A percentile compares a stretch with the other conserved stretches of the same genome.
phyloP scores from a whole-genome alignment of 1,284 basidiomycete species.

The Fomitopsis pinicola region DNA sequence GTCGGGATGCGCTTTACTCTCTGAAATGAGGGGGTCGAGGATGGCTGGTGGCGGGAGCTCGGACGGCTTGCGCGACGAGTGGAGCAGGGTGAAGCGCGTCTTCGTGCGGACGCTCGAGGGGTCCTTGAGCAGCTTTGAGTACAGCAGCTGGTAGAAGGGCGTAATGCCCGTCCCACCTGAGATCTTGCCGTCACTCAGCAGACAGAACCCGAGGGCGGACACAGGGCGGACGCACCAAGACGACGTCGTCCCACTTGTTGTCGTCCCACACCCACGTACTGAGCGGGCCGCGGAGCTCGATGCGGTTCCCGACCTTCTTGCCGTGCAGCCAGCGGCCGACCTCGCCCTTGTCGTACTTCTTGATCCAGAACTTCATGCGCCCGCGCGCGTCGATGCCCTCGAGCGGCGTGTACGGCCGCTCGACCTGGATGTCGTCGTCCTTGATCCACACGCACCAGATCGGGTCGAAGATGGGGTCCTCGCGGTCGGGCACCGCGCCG shows the following conservation, averaged over 20 bases:
- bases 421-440: conserved; percentile 86
- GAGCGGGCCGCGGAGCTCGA: conserved; percentile 77
- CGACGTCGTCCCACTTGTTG: conserved; percentile 66
- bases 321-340: conserved; percentile 79
- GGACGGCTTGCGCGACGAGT: conserved; percentile 54
- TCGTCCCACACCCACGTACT: conserved; percentile 68
- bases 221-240: conserved; percentile 55
- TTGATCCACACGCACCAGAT: conserved; percentile 81
- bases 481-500: conserved; percentile 31
- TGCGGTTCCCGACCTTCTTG: conserved; percentile 56
- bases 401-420: conserved; percentile 79
- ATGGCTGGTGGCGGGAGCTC: conserved; percentile 65
- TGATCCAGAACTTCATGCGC: conserved; percentile 70
- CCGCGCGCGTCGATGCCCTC: conserved; percentile 62
- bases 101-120: conserved; percentile 28
- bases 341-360: conserved; percentile 75
- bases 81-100: conserved; percentile 66
- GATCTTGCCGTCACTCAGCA: conserved; percentile 41
- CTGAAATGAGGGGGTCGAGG: conserved; percentile 44
- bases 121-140: conserved; percentile 35
- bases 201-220: not conserved
- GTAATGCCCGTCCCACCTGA: conserved; percentile 83
- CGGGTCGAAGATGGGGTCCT: conserved; percentile 30
- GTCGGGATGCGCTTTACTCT: conserved; percentile 47
- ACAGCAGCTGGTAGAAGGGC: conserved; percentile 67